A percentile compares a stretch with the other conserved stretches of the same genome.
phyloP scores from a whole-genome alignment of 2,329 filamentous ascomycete genomes.

The Atkinsonella texensis region DNA sequence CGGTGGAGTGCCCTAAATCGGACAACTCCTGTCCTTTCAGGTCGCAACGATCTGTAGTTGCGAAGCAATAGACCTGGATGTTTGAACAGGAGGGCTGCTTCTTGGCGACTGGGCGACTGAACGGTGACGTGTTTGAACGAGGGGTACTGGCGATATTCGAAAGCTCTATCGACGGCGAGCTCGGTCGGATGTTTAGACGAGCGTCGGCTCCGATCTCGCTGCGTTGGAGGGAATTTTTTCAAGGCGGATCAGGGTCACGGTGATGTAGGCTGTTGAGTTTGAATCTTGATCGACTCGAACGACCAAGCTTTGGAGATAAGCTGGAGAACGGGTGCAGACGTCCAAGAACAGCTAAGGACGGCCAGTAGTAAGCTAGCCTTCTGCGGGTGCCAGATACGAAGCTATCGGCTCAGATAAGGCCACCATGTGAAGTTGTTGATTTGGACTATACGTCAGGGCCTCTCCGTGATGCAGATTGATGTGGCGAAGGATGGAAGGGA shows the following conservation, averaged over 20 bases:
- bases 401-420: background rate
- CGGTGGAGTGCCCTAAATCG: conserved; percentile 20
- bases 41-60: background rate
- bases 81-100: background rate
- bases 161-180: background rate
- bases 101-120: background rate
- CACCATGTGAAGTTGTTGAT: too few species aligned
- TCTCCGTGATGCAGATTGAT: conserved; percentile 3
- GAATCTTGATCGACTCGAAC: background rate
- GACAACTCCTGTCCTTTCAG: conserved; percentile 17
- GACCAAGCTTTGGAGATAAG: conserved; percentile 10
- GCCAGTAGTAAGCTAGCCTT: conserved; percentile 5
- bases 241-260: background rate
- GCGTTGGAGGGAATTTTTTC: background rate
- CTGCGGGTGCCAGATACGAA: conserved; percentile 3
- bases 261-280: conserved; percentile 4
- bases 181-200: background rate
- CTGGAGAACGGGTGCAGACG: conserved; percentile 30
- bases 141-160: background rate
- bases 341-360: conserved; percentile 18
- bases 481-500: conserved; percentile 7
- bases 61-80: background rate
- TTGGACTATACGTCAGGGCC: background rate
- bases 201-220: background rate
- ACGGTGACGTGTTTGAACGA: background rate